phyloP scores from a whole-genome alignment of 2,329 filamentous ascomycete genomes.

The Penicillium oxalicum region DNA sequence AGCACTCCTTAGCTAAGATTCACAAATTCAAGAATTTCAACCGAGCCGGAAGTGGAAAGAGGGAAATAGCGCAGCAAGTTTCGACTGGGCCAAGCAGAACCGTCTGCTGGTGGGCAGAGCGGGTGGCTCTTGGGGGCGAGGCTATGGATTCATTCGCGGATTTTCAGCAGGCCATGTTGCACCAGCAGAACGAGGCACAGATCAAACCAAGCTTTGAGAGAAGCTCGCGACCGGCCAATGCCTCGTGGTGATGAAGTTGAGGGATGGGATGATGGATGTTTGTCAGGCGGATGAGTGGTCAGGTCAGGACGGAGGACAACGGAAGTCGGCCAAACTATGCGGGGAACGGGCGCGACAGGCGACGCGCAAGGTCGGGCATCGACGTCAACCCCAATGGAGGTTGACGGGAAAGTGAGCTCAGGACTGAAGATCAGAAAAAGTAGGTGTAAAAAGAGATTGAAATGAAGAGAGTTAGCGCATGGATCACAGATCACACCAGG shows the following conservation, averaged over 20 bases:
- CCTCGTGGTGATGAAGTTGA: background rate
- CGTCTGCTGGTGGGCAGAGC: slow-evolving; percentile 42
- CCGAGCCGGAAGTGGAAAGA: slow-evolving; percentile 4
- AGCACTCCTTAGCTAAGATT: too few relatives aligned
- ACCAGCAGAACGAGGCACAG: slow-evolving; percentile 6
- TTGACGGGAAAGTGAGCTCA: slow-evolving; percentile 2
- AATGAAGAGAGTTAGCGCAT: slow-evolving; percentile 1
- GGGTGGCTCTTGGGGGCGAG: slow-evolving; percentile 34
- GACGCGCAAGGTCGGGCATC: slow-evolving; percentile 19
- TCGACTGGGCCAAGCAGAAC: slow-evolving; percentile 27
- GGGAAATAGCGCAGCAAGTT: background rate
- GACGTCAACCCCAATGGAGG: slow-evolving; percentile 17
- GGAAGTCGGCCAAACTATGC: slow-evolving; percentile 18
- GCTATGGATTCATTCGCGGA: slow-evolving; percentile 37
- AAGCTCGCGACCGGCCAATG: background rate
- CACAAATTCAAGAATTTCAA: too few relatives aligned
- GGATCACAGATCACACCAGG: background rate
- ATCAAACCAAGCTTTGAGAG: slow-evolving; percentile 6
- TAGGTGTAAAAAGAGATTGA: background rate
- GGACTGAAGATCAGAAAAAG: background rate
- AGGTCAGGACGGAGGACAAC: slow-evolving; percentile 14
- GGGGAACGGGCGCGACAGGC: slow-evolving; percentile 21
- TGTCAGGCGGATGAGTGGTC: background rate
- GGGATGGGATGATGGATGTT: slow-evolving; percentile 1
- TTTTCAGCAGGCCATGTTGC: slow-evolving; percentile 37